Conservation (phyloP, 1,284 basidiomycete genomes). For the Tilletiopsis washingtonensis region DNA sequence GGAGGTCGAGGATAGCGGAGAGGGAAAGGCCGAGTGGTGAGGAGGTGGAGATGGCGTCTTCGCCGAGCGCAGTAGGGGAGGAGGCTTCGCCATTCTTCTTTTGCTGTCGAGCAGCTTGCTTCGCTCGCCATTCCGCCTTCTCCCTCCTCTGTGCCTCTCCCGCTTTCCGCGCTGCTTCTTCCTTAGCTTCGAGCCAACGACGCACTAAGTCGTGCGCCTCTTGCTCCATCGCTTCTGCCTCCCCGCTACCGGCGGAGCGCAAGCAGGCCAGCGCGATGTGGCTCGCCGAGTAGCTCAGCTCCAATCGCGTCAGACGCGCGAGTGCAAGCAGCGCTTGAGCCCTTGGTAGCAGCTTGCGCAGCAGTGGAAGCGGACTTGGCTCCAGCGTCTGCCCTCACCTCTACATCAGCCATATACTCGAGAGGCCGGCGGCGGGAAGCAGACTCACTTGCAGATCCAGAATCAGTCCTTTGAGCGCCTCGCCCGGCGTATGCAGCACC, state of each 20-base stretch:
- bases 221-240: background rate
- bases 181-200: background rate
- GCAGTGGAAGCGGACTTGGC: background rate
- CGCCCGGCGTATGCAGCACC: background rate
- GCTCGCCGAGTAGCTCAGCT: background rate
- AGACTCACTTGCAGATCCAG: background rate
- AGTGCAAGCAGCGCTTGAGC: background rate
- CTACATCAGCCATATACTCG: background rate
- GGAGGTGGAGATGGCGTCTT: background rate
- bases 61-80: background rate
- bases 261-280: background rate
- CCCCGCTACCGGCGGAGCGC: background rate
- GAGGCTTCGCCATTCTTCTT: background rate
- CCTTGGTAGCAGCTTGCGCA: background rate
- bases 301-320: background rate
- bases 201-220: background rate
- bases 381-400: background rate
- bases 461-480: background rate
- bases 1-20: no score
- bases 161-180: background rate
- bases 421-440: background rate
- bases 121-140: background rate
- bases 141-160: background rate
- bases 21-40: background rate
- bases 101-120: background rate